Conservation (phyloP, 2,329 filamentous ascomycete genomes). For the Xylogone sp. region DNA sequence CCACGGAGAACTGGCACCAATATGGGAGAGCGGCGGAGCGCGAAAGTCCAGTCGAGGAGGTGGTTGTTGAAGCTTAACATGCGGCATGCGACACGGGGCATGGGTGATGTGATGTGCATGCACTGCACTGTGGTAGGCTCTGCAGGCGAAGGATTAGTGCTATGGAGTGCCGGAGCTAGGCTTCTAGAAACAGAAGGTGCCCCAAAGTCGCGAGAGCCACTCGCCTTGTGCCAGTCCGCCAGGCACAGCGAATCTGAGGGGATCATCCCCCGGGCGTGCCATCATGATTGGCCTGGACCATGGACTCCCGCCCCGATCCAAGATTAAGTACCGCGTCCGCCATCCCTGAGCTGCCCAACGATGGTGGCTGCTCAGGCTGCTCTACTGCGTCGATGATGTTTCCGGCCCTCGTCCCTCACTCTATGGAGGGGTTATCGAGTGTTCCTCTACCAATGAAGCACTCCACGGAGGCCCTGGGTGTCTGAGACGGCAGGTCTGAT, state of each 20-base stretch:
- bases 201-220: not conserved
- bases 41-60: too few relatives aligned
- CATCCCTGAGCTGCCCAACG: not conserved
- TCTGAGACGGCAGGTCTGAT: too few relatives aligned
- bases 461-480: not conserved
- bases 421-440: too few relatives aligned
- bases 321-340: not conserved
- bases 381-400: too few relatives aligned
- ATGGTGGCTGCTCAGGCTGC: not conserved
- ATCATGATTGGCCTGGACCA: not conserved
- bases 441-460: not conserved
- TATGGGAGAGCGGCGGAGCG: too few relatives aligned
- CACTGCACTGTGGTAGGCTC: too few relatives aligned
- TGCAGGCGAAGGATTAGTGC: too few relatives aligned
- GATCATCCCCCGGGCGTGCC: not conserved
- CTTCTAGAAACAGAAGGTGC: not conserved
- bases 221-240: not conserved
- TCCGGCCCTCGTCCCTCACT: too few relatives aligned
- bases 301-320: not conserved
- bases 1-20: too few relatives aligned
- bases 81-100: too few relatives aligned
- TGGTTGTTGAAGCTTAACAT: too few relatives aligned
- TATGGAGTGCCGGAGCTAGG: not conserved
- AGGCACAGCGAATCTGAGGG: not conserved
- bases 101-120: not conserved